phyloP scores from a whole-genome alignment of 2,329 filamentous ascomycete species.

The Claviceps lovelessii region DNA sequence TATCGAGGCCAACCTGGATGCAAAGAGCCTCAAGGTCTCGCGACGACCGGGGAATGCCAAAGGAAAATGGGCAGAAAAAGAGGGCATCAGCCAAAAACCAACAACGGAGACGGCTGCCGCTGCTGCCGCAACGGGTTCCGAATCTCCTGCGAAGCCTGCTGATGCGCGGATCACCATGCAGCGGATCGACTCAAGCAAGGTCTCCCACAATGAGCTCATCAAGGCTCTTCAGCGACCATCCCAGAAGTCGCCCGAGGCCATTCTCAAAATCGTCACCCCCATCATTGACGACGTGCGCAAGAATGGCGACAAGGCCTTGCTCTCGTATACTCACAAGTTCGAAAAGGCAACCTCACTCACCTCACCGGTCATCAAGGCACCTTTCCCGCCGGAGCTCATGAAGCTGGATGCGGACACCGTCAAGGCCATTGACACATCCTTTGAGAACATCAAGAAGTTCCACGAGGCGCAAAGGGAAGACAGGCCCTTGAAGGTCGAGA shows the following conservation, averaged over 20 bases:
- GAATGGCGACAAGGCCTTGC: conserved; percentile 72
- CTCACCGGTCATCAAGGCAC: conserved; percentile 77
- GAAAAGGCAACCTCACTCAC: conserved; percentile 87
- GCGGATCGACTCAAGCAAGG: conserved; percentile 55
- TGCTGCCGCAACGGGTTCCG: conserved; percentile 13
- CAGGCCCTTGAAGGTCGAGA: conserved; percentile 73
- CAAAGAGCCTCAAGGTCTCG: conserved; percentile 92
- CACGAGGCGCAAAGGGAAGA: conserved; percentile 82
- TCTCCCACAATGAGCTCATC: conserved; percentile 49
- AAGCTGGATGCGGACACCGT: conserved; percentile 69
- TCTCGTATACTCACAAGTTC: conserved; percentile 94
- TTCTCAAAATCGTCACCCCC: conserved; percentile 77
- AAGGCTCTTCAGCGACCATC: conserved; percentile 75
- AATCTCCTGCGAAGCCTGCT: conserved; percentile 21
- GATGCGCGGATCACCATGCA: conserved; percentile 63
- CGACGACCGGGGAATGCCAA: conserved; percentile 88
- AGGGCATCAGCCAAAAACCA: conserved; percentile 41
- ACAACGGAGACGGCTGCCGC: conserved; percentile 18
- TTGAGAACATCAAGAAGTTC: conserved; percentile 88
- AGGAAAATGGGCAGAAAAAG: conserved; percentile 77
- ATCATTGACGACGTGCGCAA: conserved; percentile 80
- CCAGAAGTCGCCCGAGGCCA: conserved; percentile 86
- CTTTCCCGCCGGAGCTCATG: conserved; percentile 79
- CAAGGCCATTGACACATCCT: conserved; percentile 84
- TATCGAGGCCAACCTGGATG: conserved; percentile 81